A percentile compares a stretch with the other conserved stretches of the same genome.
phyloP scores from a whole-genome alignment of 306 rosid species.

The Dalbergia cochinchinensis region DNA sequence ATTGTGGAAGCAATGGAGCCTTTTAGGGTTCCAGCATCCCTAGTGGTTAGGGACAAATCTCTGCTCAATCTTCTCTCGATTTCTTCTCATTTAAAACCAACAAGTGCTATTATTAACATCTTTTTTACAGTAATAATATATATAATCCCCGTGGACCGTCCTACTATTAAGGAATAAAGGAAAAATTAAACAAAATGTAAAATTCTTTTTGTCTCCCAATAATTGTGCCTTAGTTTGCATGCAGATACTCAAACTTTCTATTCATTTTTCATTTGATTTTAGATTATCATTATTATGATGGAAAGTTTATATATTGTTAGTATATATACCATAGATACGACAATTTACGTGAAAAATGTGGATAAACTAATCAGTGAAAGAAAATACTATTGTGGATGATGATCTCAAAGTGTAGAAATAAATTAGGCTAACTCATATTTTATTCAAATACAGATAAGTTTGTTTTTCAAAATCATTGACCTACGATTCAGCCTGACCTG shows the following conservation, averaged over 20 bases:
- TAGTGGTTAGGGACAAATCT: slow-evolving; percentile 57
- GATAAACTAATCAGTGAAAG: background rate
- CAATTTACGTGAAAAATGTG: background rate
- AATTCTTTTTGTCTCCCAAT: background rate
- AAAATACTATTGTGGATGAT: background rate
- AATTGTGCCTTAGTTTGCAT: background rate
- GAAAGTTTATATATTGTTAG: too few relatives aligned
- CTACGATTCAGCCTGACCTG: background rate
- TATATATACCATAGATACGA: too few relatives aligned
- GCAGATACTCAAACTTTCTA: background rate
- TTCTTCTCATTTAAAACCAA: slow-evolving; percentile 65
- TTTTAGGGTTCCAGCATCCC: slow-evolving; percentile 36
- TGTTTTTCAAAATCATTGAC: background rate
- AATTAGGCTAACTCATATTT: background rate
- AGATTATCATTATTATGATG: too few relatives aligned
- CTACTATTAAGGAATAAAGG: background rate
- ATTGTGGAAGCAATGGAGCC: slow-evolving; percentile 15
- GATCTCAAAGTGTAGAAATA: background rate
- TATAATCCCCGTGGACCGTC: too few relatives aligned
- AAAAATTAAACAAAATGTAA: too few relatives aligned
- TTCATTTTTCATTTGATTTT: too few relatives aligned
- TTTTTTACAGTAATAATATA: background rate
- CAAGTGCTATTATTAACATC: slow-evolving; percentile 40
- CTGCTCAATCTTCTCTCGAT: slow-evolving; percentile 73
- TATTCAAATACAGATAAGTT: background rate